phyloP scores from a whole-genome alignment of 805 yeast genomes.

The Yamadazyma endophytica region DNA sequence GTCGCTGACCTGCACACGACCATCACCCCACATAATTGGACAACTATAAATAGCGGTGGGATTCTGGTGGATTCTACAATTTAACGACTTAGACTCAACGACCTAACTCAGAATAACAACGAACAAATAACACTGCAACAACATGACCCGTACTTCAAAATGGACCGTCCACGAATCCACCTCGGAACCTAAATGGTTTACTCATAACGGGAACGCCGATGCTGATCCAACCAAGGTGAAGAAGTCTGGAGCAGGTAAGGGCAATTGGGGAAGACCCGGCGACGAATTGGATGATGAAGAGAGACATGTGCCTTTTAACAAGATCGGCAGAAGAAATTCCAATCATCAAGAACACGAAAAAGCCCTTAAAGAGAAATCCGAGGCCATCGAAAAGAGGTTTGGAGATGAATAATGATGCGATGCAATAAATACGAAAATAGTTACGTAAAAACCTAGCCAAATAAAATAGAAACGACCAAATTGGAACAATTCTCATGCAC shows the following conservation, averaged over 20 bases:
- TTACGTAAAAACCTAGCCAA: too few species aligned
- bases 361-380: conserved; percentile 13
- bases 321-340: conserved; percentile 34
- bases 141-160: conserved; percentile 76
- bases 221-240: conserved; percentile 73
- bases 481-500: too few species aligned
- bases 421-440: too few species aligned
- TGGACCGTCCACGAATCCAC: conserved; percentile 66
- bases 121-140: too few species aligned
- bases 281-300: conserved; percentile 68
- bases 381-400: conserved; percentile 3
- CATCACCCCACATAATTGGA: too few species aligned
- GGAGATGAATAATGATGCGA: too few species aligned
- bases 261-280: conserved; percentile 83
- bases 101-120: too few species aligned
- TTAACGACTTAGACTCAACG: too few species aligned
- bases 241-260: conserved; percentile 82
- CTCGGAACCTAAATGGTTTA: conserved; percentile 67
- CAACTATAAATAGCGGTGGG: too few species aligned
- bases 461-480: too few species aligned
- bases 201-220: conserved; percentile 67
- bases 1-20: too few species aligned
- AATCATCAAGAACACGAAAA: conserved; percentile 34
- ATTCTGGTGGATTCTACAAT: too few species aligned
- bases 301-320: conserved; percentile 26